These are phyloP conservation scores for Porcisia hertigi DNA, from an alignment of 208 protist species.

Conservation along the genomic window DNA sequence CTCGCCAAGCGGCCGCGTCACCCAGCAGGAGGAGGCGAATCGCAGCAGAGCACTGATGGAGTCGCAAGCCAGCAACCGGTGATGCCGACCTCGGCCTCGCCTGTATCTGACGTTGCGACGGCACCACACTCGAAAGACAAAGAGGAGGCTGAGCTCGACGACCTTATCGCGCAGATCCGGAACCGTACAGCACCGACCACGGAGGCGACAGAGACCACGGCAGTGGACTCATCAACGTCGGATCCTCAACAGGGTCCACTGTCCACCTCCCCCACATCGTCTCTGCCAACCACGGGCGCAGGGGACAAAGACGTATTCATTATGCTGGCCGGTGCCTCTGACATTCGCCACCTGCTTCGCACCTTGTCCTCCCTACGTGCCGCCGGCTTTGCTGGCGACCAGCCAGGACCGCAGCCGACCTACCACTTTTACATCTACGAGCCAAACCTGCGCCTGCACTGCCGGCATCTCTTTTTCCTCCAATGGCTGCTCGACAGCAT, in stretches of 20 bases:
- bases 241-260: too few species aligned
- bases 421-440: conserved; percentile 92
- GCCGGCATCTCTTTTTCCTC: conserved; percentile 89
- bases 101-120: background rate
- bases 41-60: background rate
- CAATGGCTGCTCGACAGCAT: conserved; percentile 92
- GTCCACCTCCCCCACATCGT: background rate
- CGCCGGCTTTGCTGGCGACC: conserved; percentile 10
- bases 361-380: conserved; percentile 70
- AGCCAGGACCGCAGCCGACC: background rate
- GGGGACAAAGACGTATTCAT: conserved; percentile 37
- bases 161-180: conserved; percentile 43
- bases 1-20: conserved; percentile 28
- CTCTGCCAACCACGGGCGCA: background rate
- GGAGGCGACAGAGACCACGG: background rate
- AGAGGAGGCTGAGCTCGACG: conserved; percentile 42
- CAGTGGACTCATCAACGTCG: background rate
- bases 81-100: background rate
- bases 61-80: background rate
- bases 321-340: conserved; percentile 71
- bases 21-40: background rate
- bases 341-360: conserved; percentile 86
- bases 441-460: conserved; percentile 83
- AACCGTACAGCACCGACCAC: conserved; percentile 4
- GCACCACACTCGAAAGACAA: conserved; percentile 8